phyloP scores from a whole-genome alignment of 805 yeast species.

The Pichia ethanolica region DNA sequence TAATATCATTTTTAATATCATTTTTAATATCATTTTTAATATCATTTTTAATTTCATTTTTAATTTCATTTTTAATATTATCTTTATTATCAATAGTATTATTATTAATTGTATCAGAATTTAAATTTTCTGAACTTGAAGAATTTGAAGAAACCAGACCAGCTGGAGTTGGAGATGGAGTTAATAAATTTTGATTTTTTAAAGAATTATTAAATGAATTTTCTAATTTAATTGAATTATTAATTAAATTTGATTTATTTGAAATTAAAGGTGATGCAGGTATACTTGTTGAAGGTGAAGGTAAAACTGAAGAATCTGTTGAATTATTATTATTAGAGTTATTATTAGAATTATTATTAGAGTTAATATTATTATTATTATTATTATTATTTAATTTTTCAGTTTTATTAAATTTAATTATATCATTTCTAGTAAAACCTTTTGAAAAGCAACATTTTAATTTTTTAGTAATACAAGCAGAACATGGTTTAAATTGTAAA shows the following conservation, averaged over 20 bases:
- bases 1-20: neutral
- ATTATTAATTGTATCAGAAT: neutral
- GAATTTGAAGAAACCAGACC: neutral
- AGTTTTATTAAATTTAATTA: conserved; percentile 31
- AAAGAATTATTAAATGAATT: neutral
- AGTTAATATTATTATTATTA: neutral
- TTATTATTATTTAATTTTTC: conserved; percentile 10
- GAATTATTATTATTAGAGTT: neutral
- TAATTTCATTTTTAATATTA: no score
- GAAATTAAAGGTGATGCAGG: neutral
- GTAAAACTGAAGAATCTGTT: neutral
- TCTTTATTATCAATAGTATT: neutral
- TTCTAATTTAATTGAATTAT: neutral
- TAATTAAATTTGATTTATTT: no score
- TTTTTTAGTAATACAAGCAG: conserved; percentile 43
- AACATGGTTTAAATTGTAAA: conserved; percentile 47
- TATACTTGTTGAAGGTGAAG: conserved; percentile 2
- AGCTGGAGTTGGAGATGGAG: conserved; percentile 8
- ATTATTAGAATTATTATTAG: neutral
- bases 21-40: neutral
- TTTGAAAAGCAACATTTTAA: conserved; percentile 49
- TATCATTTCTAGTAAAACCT: conserved; percentile 61
- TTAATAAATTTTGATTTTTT: neutral
- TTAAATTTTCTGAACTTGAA: neutral
- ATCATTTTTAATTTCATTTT: neutral